Conservation (phyloP, 2,329 filamentous ascomycete species). For the Fusarium stilboides region DNA sequence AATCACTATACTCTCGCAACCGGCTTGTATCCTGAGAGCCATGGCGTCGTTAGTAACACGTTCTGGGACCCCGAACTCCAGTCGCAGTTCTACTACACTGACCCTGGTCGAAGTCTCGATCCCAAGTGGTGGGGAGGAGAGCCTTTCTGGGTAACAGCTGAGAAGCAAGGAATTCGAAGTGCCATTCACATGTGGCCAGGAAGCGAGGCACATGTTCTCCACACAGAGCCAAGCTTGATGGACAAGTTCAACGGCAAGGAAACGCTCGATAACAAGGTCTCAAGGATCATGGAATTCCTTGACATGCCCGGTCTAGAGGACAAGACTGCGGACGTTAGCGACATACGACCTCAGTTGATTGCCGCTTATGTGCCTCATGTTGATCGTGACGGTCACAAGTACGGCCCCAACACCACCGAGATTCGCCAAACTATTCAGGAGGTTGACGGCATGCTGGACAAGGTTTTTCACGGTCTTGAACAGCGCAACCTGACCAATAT, state of each 20-base stretch:
- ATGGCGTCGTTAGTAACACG: slow-evolving; percentile 92
- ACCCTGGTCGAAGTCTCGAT: slow-evolving; percentile 81
- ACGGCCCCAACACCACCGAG: slow-evolving; percentile 95
- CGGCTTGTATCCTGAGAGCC: slow-evolving; percentile 91
- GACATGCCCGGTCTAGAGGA: slow-evolving; percentile 84
- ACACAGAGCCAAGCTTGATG: slow-evolving; percentile 82
- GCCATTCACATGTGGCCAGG: slow-evolving; percentile 99
- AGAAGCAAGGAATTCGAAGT: slow-evolving; percentile 81
- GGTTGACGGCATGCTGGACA: slow-evolving; percentile 87
- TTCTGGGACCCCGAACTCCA: slow-evolving; percentile 89
- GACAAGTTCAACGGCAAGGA: slow-evolving; percentile 90
- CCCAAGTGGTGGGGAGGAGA: slow-evolving; percentile 96
- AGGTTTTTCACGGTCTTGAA: slow-evolving; percentile 82
- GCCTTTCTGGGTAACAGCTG: slow-evolving; percentile 94
- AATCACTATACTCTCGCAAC: slow-evolving; percentile 96
- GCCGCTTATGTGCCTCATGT: slow-evolving; percentile 96
- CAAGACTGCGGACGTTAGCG: slow-evolving; percentile 61
- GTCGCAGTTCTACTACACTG: slow-evolving; percentile 90
- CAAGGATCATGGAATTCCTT: slow-evolving; percentile 84
- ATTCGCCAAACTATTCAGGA: slow-evolving; percentile 82
- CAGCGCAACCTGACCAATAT: slow-evolving; percentile 87
- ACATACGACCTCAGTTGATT: slow-evolving; percentile 87
- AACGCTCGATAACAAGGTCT: slow-evolving; percentile 80
- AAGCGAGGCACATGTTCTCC: slow-evolving; percentile 86
- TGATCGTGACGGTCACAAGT: slow-evolving; percentile 87